A percentile compares a stretch with the other conserved stretches of the same genome.
Evolutionary conservation across 257 asterid species (phyloP).

Genomic region (Cruciata laevipes): DNA sequence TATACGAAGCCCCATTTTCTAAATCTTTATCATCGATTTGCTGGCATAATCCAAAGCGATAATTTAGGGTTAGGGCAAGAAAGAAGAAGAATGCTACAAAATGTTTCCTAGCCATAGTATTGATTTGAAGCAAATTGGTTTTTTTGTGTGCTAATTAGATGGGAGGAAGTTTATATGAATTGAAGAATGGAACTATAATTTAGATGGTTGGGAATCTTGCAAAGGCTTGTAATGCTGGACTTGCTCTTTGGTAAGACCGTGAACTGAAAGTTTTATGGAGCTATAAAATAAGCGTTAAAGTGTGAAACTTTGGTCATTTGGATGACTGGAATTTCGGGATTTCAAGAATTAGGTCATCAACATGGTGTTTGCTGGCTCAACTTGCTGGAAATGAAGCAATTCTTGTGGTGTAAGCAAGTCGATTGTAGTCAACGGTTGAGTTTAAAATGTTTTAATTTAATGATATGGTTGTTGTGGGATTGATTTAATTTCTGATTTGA

Average conservation of each 20-base stretch:
- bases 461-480: not conserved
- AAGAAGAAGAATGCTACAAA: conserved; percentile 22
- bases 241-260: conserved; percentile 51
- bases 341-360: conserved; percentile 55
- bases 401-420: conserved; percentile 27
- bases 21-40: conserved; percentile 29
- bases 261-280: not conserved
- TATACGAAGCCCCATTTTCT: conserved; percentile 56
- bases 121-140: not conserved
- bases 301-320: conserved; percentile 7
- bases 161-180: conserved; percentile 16
- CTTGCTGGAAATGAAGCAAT: conserved; percentile 37
- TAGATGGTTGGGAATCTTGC: conserved; percentile 34
- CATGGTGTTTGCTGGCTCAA: conserved; percentile 28
- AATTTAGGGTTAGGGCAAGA: conserved; percentile 17
- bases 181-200: not conserved
- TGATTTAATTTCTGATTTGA: not conserved
- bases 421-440: conserved; percentile 15
- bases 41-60: conserved; percentile 21
- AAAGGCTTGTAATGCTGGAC: conserved; percentile 20
- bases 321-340: not conserved
- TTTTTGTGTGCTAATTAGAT: not conserved
- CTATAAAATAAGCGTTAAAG: not conserved
- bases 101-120: conserved; percentile 15
- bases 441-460: not conserved